These are phyloP conservation scores for Amphicarpaea edgeworthii DNA, from an alignment of 306 rosid genomes.

Conservation along the genomic window DNA sequence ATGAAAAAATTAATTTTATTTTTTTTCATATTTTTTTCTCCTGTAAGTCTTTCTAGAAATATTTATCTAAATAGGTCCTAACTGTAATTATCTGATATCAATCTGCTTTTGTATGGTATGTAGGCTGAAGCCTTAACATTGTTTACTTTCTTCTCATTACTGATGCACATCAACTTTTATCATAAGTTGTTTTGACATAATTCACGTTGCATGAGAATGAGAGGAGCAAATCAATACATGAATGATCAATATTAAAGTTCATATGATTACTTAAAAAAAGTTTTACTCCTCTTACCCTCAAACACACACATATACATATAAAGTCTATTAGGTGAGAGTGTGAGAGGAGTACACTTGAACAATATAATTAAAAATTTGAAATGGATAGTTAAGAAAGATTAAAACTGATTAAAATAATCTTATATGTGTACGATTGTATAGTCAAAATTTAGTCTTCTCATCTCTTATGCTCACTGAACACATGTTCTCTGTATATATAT, in stretches of 20 bases:
- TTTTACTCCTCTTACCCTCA: background rate
- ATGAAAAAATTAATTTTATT: too few species aligned
- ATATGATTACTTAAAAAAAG: background rate
- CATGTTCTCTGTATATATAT: background rate
- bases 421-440: background rate
- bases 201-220: background rate
- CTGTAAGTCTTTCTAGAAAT: too few species aligned
- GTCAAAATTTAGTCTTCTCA: background rate
- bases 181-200: slow-evolving; percentile 3
- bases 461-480: too few species aligned
- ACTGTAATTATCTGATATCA: background rate
- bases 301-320: too few species aligned
- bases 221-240: background rate
- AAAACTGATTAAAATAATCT: background rate
- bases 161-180: slow-evolving; percentile 1
- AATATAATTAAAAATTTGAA: background rate
- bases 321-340: background rate
- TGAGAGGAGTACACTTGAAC: background rate
- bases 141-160: slow-evolving; percentile 6
- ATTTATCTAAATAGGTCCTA: too few species aligned
- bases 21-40: too few species aligned
- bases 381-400: background rate
- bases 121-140: background rate
- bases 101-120: slow-evolving; percentile 20
- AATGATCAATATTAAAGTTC: background rate